Conservation (phyloP, 2,329 filamentous ascomycete genomes). For the Aspergillus ochraceoroseus region DNA sequence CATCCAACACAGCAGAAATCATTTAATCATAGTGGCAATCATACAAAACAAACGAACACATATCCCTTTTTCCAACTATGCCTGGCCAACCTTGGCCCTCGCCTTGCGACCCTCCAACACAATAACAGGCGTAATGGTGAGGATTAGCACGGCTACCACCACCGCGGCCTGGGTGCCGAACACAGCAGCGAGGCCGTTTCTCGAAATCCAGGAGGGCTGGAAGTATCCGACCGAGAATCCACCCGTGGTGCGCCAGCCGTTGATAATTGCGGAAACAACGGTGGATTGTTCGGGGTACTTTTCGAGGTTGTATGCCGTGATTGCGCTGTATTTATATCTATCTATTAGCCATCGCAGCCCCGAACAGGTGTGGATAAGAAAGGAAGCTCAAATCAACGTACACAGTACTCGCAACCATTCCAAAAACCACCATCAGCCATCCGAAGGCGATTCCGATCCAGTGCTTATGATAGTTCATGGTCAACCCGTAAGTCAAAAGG, state of each 20-base stretch:
- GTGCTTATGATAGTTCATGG: conserved; percentile 32
- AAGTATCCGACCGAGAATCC: conserved; percentile 39
- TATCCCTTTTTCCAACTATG: too few relatives aligned
- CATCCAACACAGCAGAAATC: too few relatives aligned
- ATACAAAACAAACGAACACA: too few relatives aligned
- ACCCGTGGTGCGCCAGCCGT: conserved; percentile 40
- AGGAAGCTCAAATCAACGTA: conserved; percentile 14
- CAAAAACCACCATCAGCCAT: conserved; percentile 37
- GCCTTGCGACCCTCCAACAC: conserved; percentile 11
- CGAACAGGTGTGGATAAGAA: not conserved
- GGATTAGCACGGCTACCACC: conserved; percentile 24
- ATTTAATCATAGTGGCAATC: too few relatives aligned
- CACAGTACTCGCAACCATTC: conserved; percentile 36
- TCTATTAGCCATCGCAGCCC: not conserved
- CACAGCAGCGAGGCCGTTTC: conserved; percentile 30
- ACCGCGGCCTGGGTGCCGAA: conserved; percentile 35
- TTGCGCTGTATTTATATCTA: conserved; percentile 20
- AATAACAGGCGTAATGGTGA: conserved; percentile 30
- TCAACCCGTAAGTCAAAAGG: conserved; percentile 34
- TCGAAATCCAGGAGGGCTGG: conserved; percentile 35
- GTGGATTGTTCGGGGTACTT: conserved; percentile 36
- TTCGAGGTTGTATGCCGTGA: conserved; percentile 37
- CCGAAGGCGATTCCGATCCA: conserved; percentile 39
- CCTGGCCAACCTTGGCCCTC: too few relatives aligned
- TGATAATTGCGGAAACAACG: conserved; percentile 35